Percentiles rank a stretch among this genome's conserved stretches.
Evolutionary conservation across 805 yeast genomes (phyloP).

Genomic region (Scheffersomyces amazonensis): DNA sequence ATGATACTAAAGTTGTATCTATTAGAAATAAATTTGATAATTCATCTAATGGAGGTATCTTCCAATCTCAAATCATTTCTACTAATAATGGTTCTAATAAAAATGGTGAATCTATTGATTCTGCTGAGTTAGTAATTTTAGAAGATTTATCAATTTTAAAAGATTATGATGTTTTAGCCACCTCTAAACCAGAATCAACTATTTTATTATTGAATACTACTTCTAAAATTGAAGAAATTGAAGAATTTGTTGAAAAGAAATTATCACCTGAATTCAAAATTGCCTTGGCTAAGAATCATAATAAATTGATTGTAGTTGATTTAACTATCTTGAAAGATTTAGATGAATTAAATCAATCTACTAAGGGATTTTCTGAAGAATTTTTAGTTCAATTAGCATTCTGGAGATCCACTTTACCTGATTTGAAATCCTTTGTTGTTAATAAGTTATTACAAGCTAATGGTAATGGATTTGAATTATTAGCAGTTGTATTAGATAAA

Average conservation of each 20-base stretch:
- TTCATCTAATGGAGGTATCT: conserved; percentile 66
- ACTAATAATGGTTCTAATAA: conserved; percentile 3
- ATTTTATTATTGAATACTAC: conserved; percentile 45
- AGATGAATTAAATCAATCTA: conserved; percentile 47
- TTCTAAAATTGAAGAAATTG: conserved; percentile 42
- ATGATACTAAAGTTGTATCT: conserved; percentile 48
- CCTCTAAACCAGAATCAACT: conserved; percentile 55
- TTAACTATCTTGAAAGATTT: conserved; percentile 60
- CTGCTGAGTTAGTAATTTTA: conserved; percentile 64
- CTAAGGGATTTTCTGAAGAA: conserved; percentile 70
- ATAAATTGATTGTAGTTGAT: conserved; percentile 59
- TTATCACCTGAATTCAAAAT: conserved; percentile 55
- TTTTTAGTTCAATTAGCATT: conserved; percentile 78
- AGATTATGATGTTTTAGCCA: conserved; percentile 59
- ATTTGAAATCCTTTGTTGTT: conserved; percentile 61
- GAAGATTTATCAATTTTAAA: conserved; percentile 56
- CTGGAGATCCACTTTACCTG: conserved; percentile 70
- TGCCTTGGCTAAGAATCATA: conserved; percentile 48
- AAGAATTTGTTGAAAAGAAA: conserved; percentile 27
- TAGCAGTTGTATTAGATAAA: conserved; percentile 68
- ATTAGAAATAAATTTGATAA: conserved; percentile 73
- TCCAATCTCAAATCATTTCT: conserved; percentile 62
- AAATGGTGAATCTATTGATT: conserved; percentile 36
- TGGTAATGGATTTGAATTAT: conserved; percentile 76
- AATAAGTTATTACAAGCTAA: conserved; percentile 77